A percentile compares a stretch with the other conserved stretches of the same genome.
Evolutionary conservation across 2,329 filamentous ascomycete genomes (phyloP).

Genomic region (Verticillium isaacii): DNA sequence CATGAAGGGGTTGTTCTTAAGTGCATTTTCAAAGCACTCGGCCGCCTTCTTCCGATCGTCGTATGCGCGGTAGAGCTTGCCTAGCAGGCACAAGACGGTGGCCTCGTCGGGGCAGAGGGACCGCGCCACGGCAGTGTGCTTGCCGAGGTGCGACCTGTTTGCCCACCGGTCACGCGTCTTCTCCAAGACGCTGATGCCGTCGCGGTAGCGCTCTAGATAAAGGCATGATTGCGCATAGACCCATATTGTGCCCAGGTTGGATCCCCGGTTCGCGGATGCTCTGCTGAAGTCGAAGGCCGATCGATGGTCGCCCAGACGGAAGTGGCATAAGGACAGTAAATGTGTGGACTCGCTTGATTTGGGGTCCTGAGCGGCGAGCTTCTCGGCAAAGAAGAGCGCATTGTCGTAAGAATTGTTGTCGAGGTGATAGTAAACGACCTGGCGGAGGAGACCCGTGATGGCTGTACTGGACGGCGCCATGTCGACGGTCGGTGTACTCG

Average conservation of each 20-base stretch:
- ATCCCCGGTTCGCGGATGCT: conserved; percentile 62
- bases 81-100: conserved; percentile 76
- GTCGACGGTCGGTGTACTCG: conserved; percentile 9
- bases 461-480: conserved; percentile 51
- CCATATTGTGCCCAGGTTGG: conserved; percentile 83
- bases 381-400: conserved; percentile 88
- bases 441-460: conserved; percentile 49
- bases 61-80: conserved; percentile 79
- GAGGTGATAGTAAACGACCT: conserved; percentile 65
- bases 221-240: conserved; percentile 88
- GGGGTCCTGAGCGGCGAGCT: conserved; percentile 78
- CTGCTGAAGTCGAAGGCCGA: conserved; percentile 83
- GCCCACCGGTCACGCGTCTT: conserved; percentile 74
- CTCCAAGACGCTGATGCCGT: conserved; percentile 80
- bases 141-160: conserved; percentile 72
- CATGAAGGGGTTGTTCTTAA: conserved; percentile 92
- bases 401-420: conserved; percentile 89
- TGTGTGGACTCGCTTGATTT: conserved; percentile 76
- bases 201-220: conserved; percentile 69
- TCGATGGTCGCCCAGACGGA: conserved; percentile 75
- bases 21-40: conserved; percentile 78
- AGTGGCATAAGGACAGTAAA: conserved; percentile 78
- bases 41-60: conserved; percentile 81
- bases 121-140: conserved; percentile 72
- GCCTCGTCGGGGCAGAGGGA: conserved; percentile 77